phyloP scores from a whole-genome alignment of 805 yeast species.

The Torulaspora franciscae region DNA sequence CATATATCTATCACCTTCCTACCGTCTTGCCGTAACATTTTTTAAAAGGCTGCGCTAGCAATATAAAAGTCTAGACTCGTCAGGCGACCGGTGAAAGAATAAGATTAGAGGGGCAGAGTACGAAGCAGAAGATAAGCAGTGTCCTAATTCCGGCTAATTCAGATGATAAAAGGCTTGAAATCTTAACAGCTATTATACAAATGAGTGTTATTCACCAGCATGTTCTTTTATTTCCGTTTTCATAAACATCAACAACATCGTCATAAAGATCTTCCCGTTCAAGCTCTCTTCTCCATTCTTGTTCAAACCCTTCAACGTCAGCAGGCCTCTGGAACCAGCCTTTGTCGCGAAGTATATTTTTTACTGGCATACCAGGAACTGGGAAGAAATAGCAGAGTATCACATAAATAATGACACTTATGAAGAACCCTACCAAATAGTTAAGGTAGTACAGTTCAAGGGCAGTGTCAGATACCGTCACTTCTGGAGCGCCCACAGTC shows the following conservation, averaged over 20 bases:
- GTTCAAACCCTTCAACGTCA: constrained; percentile 60
- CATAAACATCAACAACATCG: constrained; percentile 17
- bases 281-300: constrained; percentile 25
- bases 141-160: neutral
- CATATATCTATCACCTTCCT: neutral
- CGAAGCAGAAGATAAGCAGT: too few relatives aligned
- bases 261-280: constrained; percentile 17
- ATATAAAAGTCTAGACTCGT: too few relatives aligned
- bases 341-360: constrained; percentile 42
- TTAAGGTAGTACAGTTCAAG: constrained; percentile 60
- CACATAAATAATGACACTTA: constrained; percentile 53
- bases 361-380: constrained; percentile 39
- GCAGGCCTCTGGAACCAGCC: constrained; percentile 61
- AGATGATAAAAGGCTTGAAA: neutral
- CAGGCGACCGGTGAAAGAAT: too few relatives aligned
- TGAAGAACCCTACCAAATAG: constrained; percentile 69
- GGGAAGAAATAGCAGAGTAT: constrained; percentile 52
- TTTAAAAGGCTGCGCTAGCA: too few relatives aligned
- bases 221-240: constrained; percentile 14
- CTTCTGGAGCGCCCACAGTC: constrained; percentile 53
- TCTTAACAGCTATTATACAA: neutral
- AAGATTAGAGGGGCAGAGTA: too few relatives aligned
- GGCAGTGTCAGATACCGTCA: constrained; percentile 67
- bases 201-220: constrained; percentile 10
- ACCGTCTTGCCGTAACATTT: neutral